Percentiles rank a stretch among this genome's conserved stretches.
Conservation (phyloP, 1,284 basidiomycete genomes). For the Tilletia walkeri region DNA sequence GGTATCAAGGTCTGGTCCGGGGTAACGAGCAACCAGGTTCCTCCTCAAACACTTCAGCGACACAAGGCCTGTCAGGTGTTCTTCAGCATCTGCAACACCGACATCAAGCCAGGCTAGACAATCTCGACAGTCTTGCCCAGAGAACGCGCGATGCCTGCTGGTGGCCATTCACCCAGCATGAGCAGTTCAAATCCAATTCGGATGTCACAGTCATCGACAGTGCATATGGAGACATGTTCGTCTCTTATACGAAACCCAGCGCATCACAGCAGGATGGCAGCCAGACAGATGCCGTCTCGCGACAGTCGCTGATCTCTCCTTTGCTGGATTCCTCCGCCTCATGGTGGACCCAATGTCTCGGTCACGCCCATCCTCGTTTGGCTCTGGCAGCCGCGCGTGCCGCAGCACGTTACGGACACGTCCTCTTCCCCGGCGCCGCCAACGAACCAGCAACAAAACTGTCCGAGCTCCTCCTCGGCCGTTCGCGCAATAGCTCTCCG, state of each 20-base stretch:
- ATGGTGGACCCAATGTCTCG: slow-evolving; percentile 96
- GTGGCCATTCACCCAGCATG: slow-evolving; percentile 98
- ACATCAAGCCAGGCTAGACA: slow-evolving; percentile 67
- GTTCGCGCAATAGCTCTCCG: slow-evolving; percentile 18
- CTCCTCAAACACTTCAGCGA: background rate
- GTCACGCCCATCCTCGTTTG: slow-evolving; percentile 75
- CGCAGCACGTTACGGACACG: slow-evolving; percentile 91
- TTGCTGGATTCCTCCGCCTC: slow-evolving; percentile 89
- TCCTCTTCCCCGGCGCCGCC: slow-evolving; percentile 86
- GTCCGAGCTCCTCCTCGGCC: slow-evolving; percentile 67
- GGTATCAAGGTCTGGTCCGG: slow-evolving; percentile 63
- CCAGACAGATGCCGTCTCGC: slow-evolving; percentile 14
- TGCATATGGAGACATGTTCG: slow-evolving; percentile 28
- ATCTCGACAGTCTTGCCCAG: slow-evolving; percentile 74
- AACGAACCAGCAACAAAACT: slow-evolving; percentile 80
- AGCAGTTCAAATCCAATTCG: slow-evolving; percentile 31
- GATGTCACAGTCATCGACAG: slow-evolving; percentile 42
- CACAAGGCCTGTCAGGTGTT: slow-evolving; percentile 50
- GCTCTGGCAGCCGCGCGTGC: slow-evolving; percentile 83
- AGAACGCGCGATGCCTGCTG: slow-evolving; percentile 78
- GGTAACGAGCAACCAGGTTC: slow-evolving; percentile 27
- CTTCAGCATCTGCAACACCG: slow-evolving; percentile 66
- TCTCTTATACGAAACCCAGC: background rate
- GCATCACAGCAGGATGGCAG: slow-evolving; percentile 32
- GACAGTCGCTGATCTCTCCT: slow-evolving; percentile 63